Evolutionary conservation across 108 stramenopile genomes (phyloP).

Genomic region (Stephanodiscus minutulus): DNA sequence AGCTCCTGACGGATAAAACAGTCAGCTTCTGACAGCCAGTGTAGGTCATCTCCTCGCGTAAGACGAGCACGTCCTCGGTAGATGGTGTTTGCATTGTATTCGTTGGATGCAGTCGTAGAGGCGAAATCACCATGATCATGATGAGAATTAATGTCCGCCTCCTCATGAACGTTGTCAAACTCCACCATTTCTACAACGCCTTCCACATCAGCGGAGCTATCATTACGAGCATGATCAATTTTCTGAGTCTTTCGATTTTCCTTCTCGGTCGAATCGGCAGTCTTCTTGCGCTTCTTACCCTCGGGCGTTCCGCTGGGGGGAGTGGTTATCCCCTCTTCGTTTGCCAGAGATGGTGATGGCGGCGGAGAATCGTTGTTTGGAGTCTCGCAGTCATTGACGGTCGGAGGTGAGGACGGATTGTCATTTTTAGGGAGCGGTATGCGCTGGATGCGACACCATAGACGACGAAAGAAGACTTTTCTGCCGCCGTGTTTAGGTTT

Average conservation of each 20-base stretch:
- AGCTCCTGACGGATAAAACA: conserved; percentile 81
- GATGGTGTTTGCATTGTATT: conserved; percentile 20
- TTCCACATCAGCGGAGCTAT: not conserved
- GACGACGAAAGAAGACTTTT: conserved; percentile 88
- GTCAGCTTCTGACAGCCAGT: conserved; percentile 82
- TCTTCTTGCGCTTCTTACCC: conserved; percentile 52
- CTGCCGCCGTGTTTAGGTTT: conserved; percentile 89
- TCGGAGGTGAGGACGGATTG: conserved; percentile 11
- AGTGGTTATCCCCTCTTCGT: conserved; percentile 38
- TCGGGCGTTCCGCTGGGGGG: conserved; percentile 27
- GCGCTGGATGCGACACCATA: conserved; percentile 87
- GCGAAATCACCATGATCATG: not conserved
- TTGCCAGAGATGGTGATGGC: conserved; percentile 9
- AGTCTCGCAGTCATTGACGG: conserved; percentile 10
- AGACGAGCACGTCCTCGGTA: conserved; percentile 67
- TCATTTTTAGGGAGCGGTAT: conserved; percentile 60
- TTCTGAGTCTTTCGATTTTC: conserved; percentile 3
- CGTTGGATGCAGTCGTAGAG: not conserved
- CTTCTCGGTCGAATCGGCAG: conserved; percentile 4
- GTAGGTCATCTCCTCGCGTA: conserved; percentile 71
- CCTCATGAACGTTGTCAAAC: conserved; percentile 2
- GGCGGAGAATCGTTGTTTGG: conserved; percentile 35
- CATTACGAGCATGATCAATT: not conserved
- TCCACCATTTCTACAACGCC: not conserved
- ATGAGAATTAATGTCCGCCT: not conserved